Base-by-base conservation (phyloP, 768 basidiomycete species). In the Inosperma sp. region DNA sequence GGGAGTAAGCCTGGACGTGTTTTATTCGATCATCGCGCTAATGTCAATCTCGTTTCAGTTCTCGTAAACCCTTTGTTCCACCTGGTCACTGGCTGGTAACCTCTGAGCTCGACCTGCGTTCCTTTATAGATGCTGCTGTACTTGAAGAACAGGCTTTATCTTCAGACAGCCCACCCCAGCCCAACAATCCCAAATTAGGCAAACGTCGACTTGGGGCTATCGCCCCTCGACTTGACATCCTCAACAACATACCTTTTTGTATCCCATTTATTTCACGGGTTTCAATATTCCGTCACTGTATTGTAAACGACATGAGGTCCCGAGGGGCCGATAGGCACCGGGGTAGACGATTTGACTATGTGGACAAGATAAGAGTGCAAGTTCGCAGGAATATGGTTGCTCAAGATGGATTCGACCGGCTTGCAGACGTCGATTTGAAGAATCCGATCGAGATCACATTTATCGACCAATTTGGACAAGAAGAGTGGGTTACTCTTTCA, bases 211-310 rank as follows among this genome's bases (percentile, higher is more conserved):
- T 87, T 35, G 81, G 86, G 0, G 75, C 81, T 51, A 71, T 97
- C 45, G 86, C 87, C 3, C 95, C 94, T 0, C 82, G 93, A 6
- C 76, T 98, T 3, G 91, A 90, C 2, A 78, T 97, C 22, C 79
- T 98, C 47, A 90, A 97, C 72, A 94, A 97, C 67, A 88, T 98
- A 50, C 95, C 94, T 0, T 96, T 96, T 69, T 83, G 92, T 5
- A 87, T 98, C 49, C 94, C 95, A 0, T 98, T 98, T 69, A 84
- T 87, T 45, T 80, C 82, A 1, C 83, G 95, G n/a, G 89, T 97
- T 9, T 78, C 82, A 30, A 91, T 97, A 40, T 95, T 97, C 70
- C 78, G 91, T 19, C 74, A 81, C 48, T 96, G 96, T 65, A 80
- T 97, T 42, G 66, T 72, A 35, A 84, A 80, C 58, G 89, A 94